Base-by-base conservation (phyloP, 176 grass and related monocot genomes). In the Eragrostis curvula region DNA sequence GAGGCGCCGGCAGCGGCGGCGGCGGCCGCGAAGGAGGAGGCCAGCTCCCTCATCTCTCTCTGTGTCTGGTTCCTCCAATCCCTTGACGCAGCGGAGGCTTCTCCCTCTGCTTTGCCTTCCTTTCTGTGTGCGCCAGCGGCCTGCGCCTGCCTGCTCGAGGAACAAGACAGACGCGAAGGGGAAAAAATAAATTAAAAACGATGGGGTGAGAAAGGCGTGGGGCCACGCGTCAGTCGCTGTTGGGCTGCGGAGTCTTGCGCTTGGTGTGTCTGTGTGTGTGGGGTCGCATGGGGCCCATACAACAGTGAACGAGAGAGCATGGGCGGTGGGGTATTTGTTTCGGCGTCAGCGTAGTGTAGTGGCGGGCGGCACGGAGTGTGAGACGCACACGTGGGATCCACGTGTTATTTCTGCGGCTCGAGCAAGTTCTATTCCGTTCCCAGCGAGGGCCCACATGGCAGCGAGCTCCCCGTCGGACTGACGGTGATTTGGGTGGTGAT, bases 11-110 rank as follows among this genome's bases (percentile, higher is more conserved):
- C 30, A 11, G 50, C 32, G 50, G 49, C 49, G 18, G 20, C 70
- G 78, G 61, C 61, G 69, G 81, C 44, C 21, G 75, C 56, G 21
- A 86, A 36, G 32, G 32, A 36, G 32, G 32, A 36, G 32, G 32
- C 32, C 72, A 61, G 58, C 27, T 82, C 83, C 83, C 83, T 71
- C 88, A 77, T 82, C 67, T 61, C 80, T 12, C 52, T 20, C 17
- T 45, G 32, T 36, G 32, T 21, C 11, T 16, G 15, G 0, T 6
- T 27, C 61, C 20, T 8, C 17, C 76, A 44, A 32, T 18, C 46
- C 45, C 58, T 5, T 15, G 15, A 4, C 16, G 50, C 50, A 20
- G 17, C 58, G 47, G 13, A 13, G 27, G 30, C 60, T 52, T 32
- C 60, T 64, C 60, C 7, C 60, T 10, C 60, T 32, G 60, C 27